Evolutionary conservation across 331 rosid species (phyloP).

Genomic region (Acacia concinna): DNA sequence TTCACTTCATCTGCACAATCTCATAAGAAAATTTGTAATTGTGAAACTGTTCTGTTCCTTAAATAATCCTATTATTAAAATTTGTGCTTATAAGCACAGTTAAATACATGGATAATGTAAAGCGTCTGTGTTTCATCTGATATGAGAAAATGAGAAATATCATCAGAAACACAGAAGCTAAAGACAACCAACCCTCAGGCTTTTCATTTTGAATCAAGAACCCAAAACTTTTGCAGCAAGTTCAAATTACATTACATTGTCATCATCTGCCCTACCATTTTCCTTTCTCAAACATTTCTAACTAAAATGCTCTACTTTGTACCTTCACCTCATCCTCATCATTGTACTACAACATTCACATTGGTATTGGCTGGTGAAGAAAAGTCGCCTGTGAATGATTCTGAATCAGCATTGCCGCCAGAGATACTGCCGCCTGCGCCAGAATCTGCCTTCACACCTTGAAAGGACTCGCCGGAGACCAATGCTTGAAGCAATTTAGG

Average conservation of each 20-base stretch:
- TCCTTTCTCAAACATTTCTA: neutral
- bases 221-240: conserved; percentile 30
- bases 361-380: conserved; percentile 48
- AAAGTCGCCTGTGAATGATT: conserved; percentile 45
- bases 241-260: conserved; percentile 36
- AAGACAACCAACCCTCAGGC: neutral
- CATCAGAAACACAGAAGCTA: conserved; percentile 14
- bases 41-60: neutral
- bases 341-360: conserved; percentile 40
- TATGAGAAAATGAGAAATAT: neutral
- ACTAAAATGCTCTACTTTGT: conserved; percentile 23
- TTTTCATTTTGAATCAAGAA: conserved; percentile 17
- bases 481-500: conserved; percentile 81
- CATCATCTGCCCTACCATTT: conserved; percentile 21
- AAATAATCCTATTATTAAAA: neutral
- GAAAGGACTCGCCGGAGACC: conserved; percentile 76
- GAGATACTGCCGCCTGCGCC: conserved; percentile 37
- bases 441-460: conserved; percentile 54
- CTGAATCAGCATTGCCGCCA: conserved; percentile 51
- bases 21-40: neutral
- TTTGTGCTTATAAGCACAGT: neutral
- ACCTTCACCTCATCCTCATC: conserved; percentile 27
- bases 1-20: neutral
- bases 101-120: neutral
- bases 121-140: conserved; percentile 15